These are phyloP conservation scores for Eucalyptus erythrocorys DNA, from an alignment of 345 rosid species.

Conservation along the genomic window DNA sequence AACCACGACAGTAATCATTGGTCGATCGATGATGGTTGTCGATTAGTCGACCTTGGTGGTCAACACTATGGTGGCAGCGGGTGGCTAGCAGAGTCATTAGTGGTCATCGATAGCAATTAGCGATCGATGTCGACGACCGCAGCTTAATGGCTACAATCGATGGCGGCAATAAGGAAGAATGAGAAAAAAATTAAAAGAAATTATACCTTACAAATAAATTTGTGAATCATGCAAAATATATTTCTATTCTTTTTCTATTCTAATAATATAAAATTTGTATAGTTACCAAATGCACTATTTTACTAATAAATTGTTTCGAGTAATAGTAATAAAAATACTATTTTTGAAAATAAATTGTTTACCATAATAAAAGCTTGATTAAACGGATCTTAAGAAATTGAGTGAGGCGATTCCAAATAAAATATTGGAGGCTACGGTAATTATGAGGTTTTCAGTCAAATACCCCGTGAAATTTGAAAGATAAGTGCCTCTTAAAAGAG, in stretches of 20 bases:
- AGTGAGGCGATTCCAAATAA: background rate
- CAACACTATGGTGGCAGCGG: rapidly evolving
- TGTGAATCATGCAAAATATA: rapidly evolving
- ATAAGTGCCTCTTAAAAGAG: background rate
- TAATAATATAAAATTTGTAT: rapidly evolving
- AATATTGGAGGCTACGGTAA: background rate
- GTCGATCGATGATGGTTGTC: rapidly evolving
- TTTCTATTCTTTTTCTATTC: too few species aligned
- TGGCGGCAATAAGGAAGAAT: rapidly evolving
- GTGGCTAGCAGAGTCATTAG: rapidly evolving
- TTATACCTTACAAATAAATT: too few species aligned
- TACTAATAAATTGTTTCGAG: rapidly evolving
- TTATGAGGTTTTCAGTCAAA: background rate
- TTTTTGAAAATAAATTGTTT: too few species aligned
- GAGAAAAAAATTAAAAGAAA: too few species aligned
- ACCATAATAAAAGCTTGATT: rapidly evolving
- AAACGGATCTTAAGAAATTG: rapidly evolving
- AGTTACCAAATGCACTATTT: too few species aligned
- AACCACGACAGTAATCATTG: too few species aligned
- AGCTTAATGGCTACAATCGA: too few species aligned
- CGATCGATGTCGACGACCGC: too few species aligned
- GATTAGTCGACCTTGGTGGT: rapidly evolving
- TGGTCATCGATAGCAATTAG: too few species aligned
- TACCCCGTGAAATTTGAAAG: background rate
- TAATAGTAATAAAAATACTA: too few species aligned